Conservation (phyloP, 1,284 basidiomycete species). For the Moesziomyces antarcticus region DNA sequence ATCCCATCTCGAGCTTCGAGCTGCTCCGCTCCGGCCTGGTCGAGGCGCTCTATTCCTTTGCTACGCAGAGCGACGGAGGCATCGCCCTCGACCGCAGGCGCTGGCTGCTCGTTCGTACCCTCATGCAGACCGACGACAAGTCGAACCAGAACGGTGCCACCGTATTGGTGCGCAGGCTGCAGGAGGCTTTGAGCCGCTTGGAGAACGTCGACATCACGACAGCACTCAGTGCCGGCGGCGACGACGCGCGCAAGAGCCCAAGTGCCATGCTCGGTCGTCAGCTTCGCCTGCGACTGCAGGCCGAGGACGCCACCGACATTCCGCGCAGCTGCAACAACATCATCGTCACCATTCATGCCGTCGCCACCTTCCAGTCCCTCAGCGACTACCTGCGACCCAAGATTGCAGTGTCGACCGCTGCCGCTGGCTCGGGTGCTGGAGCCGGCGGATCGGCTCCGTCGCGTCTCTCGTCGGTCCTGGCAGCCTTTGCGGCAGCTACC, state of each 20-base stretch:
- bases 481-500: constrained; percentile 80
- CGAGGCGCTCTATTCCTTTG: constrained; percentile 84
- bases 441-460: constrained; percentile 67
- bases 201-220: constrained; percentile 62
- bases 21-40: constrained; percentile 91
- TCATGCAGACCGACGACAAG: constrained; percentile 38
- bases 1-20: constrained; percentile 93
- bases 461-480: constrained; percentile 86
- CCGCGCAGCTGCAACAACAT: constrained; percentile 61
- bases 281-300: constrained; percentile 60
- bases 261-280: constrained; percentile 59
- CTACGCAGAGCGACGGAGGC: constrained; percentile 72
- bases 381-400: constrained; percentile 66
- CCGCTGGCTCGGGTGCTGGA: constrained; percentile 72
- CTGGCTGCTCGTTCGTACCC: constrained; percentile 39
- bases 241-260: constrained; percentile 52
- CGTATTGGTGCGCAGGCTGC: constrained; percentile 55
- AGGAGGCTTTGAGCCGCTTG: constrained; percentile 62
- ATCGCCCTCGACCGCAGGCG: constrained; percentile 43
- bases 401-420: constrained; percentile 37
- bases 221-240: constrained; percentile 40
- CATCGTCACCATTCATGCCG: constrained; percentile 64
- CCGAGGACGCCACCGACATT: constrained; percentile 56
- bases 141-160: constrained; percentile 35
- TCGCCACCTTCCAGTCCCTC: constrained; percentile 63